Evolutionary conservation across 805 yeast species (phyloP).

Genomic region (Lipomyces spencermartinsiae): DNA sequence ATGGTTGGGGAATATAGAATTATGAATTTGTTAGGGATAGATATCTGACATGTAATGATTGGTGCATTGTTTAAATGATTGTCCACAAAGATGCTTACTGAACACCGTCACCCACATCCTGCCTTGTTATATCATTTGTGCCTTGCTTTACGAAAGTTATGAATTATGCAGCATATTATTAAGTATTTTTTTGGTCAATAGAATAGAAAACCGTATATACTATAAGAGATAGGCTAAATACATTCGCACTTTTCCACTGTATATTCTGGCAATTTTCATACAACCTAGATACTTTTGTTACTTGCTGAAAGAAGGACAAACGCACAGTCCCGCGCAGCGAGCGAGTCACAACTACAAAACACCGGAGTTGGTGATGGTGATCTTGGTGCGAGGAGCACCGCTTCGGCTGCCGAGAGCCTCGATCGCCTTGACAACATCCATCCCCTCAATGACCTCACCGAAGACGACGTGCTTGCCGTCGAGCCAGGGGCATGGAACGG

Average conservation of each 20-base stretch:
- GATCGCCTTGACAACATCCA: conserved; percentile 82
- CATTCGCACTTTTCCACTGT: not conserved
- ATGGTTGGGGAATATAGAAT: not conserved
- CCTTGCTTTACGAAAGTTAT: not conserved
- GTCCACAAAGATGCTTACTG: not conserved
- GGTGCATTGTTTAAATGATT: conserved; percentile 12
- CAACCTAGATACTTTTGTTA: not conserved
- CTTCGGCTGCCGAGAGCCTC: conserved; percentile 74
- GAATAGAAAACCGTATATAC: not conserved
- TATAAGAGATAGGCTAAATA: not conserved
- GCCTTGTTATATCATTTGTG: not conserved
- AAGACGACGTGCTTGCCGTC: conserved; percentile 95
- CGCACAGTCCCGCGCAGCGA: not conserved
- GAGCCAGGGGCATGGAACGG: conserved; percentile 89
- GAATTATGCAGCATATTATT: not conserved
- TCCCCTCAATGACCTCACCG: conserved; percentile 85
- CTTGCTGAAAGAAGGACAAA: not conserved
- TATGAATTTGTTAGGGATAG: not conserved
- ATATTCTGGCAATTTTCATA: not conserved
- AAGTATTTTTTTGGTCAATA: not conserved
- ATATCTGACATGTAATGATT: not conserved
- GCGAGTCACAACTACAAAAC: conserved; percentile 17
- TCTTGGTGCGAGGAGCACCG: conserved; percentile 70
- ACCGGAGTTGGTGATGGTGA: conserved; percentile 59
- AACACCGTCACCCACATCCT: not conserved